These are phyloP conservation scores for Pyrenochaeta sp. DNA, from an alignment of 2,329 filamentous ascomycete species.

Conservation along the genomic window DNA sequence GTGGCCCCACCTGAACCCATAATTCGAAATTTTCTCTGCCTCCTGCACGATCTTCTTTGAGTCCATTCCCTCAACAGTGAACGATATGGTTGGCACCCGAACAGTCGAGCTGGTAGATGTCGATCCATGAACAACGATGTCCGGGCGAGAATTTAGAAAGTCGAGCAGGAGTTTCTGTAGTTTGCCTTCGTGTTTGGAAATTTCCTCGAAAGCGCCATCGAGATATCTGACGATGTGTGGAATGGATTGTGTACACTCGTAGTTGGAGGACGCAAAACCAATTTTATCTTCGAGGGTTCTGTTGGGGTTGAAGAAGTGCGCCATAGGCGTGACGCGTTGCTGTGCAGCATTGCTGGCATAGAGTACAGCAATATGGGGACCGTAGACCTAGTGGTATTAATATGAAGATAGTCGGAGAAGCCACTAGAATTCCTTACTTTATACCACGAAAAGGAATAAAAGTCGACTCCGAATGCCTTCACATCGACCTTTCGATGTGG, in stretches of 20 bases:
- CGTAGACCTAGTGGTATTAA: constrained; percentile 64
- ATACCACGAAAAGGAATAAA: constrained; percentile 84
- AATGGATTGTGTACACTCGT: constrained; percentile 73
- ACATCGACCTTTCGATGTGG: constrained; percentile 77
- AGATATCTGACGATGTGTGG: constrained; percentile 70
- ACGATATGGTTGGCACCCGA: constrained; percentile 73
- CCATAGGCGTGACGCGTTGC: constrained; percentile 63
- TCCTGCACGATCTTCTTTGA: constrained; percentile 68
- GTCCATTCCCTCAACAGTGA: constrained; percentile 65
- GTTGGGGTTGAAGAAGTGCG: constrained; percentile 73
- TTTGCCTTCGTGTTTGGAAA: constrained; percentile 67
- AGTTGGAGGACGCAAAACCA: constrained; percentile 72
- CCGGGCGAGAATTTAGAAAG: constrained; percentile 63
- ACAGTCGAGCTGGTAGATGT: constrained; percentile 56
- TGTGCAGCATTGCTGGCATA: constrained; percentile 70
- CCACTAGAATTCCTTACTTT: constrained; percentile 57
- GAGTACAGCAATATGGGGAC: constrained; percentile 75
- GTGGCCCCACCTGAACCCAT: constrained; percentile 71
- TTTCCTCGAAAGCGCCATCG: constrained; percentile 50
- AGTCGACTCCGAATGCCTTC: constrained; percentile 72
- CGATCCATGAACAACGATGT: constrained; percentile 68
- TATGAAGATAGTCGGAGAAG: background rate
- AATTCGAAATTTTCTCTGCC: constrained; percentile 66
- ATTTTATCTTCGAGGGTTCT: constrained; percentile 71
- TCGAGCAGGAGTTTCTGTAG: constrained; percentile 67